A percentile compares a stretch with the other conserved stretches of the same genome.
These are phyloP conservation scores for Candida sithepensis DNA, from an alignment of 805 yeast species.

Conservation along the genomic window DNA sequence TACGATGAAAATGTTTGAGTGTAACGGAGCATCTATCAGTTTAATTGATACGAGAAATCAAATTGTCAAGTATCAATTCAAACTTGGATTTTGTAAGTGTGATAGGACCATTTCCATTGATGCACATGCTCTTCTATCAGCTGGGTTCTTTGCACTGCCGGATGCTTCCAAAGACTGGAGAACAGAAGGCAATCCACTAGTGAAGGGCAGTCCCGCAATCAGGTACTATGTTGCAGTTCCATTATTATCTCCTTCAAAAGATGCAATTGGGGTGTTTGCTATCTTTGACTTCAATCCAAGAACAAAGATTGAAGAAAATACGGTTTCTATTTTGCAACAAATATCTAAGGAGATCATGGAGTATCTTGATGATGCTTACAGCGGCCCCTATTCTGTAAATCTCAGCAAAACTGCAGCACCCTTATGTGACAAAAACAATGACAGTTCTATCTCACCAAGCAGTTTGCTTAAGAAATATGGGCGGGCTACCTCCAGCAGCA, in stretches of 20 bases:
- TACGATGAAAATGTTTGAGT: slow-evolving; percentile 39
- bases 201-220: slow-evolving; percentile 56
- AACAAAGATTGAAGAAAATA: slow-evolving; percentile 32
- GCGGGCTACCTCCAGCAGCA: slow-evolving; percentile 48
- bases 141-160: slow-evolving; percentile 47
- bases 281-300: slow-evolving; percentile 50
- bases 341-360: slow-evolving; percentile 40
- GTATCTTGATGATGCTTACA: slow-evolving; percentile 35
- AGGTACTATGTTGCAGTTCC: slow-evolving; percentile 68
- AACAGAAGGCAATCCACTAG: slow-evolving; percentile 56
- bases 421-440: not conserved
- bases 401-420: not conserved
- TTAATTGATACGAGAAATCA: slow-evolving; percentile 48
- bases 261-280: slow-evolving; percentile 54
- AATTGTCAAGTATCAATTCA: slow-evolving; percentile 45
- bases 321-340: slow-evolving; percentile 34
- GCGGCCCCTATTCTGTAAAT: slow-evolving; percentile 2
- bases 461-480: slow-evolving; percentile 41
- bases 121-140: slow-evolving; percentile 63
- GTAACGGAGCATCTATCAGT: slow-evolving; percentile 56
- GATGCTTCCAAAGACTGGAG: slow-evolving; percentile 75
- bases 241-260: slow-evolving; percentile 35
- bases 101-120: slow-evolving; percentile 60
- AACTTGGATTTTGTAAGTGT: slow-evolving; percentile 45
- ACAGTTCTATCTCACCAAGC: not conserved